A percentile compares a stretch with the other conserved stretches of the same genome.
Conservation (phyloP, 495 filamentous ascomycete species). For the Penicillium maclennaniae region DNA sequence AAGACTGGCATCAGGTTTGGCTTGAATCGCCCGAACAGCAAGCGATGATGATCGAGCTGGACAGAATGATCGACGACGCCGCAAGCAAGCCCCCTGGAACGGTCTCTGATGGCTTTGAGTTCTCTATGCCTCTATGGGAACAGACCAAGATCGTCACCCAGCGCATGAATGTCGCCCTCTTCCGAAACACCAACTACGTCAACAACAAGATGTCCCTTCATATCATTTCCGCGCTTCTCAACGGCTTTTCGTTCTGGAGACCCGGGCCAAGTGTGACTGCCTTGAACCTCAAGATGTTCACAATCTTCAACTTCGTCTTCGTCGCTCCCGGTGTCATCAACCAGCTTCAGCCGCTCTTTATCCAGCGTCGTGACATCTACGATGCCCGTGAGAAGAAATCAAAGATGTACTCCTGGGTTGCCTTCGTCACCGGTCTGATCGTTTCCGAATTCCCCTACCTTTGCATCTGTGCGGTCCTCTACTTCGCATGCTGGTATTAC, state of each 20-base stretch:
- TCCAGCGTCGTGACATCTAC: constrained; percentile 50
- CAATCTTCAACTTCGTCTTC: constrained; percentile 51
- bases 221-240: constrained; percentile 35
- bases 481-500: constrained; percentile 52
- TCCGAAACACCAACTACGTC: constrained; percentile 60
- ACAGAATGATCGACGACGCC: constrained; percentile 46
- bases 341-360: constrained; percentile 52
- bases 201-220: constrained; percentile 55
- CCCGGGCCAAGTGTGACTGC: constrained; percentile 27
- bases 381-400: constrained; percentile 50
- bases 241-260: constrained; percentile 43
- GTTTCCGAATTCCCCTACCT: constrained; percentile 53
- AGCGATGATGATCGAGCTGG: constrained; percentile 48
- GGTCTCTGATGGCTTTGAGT: constrained; percentile 46
- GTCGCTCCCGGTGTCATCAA: constrained; percentile 47
- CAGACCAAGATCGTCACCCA: constrained; percentile 56
- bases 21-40: constrained; percentile 49
- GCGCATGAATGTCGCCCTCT: constrained; percentile 56
- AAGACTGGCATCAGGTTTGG: constrained; percentile 66
- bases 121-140: constrained; percentile 52
- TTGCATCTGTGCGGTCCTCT: constrained; percentile 44
- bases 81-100: constrained; percentile 29
- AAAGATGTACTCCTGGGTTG: constrained; percentile 54
- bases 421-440: constrained; percentile 48
- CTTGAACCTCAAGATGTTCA: constrained; percentile 36